phyloP scores from a whole-genome alignment of 2,329 filamentous ascomycete genomes.

The Bipolaris gigantea region DNA sequence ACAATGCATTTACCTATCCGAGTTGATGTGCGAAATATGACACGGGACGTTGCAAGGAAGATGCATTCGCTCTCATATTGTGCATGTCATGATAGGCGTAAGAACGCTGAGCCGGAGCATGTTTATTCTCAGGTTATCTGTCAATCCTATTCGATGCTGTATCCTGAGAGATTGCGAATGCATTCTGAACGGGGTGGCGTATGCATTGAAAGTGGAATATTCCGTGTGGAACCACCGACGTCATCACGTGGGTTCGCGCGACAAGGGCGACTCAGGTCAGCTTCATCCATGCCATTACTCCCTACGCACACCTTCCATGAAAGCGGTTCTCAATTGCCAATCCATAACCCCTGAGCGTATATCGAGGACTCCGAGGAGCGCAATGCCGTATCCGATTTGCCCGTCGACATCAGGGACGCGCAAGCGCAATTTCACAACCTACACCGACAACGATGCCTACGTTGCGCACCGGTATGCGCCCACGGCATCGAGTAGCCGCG shows the following conservation, averaged over 20 bases:
- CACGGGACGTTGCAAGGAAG: background rate
- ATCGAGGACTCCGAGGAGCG: background rate
- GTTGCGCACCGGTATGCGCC: slow-evolving; percentile 4
- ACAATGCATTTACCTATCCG: background rate
- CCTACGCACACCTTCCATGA: background rate
- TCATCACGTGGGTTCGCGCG: slow-evolving; percentile 16
- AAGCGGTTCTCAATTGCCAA: background rate
- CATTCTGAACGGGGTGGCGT: background rate
- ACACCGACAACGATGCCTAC: slow-evolving; percentile 10
- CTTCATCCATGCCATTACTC: slow-evolving; percentile 6
- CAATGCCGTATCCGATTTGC: background rate
- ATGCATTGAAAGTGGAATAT: background rate
- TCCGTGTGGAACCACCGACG: background rate
- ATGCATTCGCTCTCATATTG: background rate
- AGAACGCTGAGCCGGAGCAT: background rate
- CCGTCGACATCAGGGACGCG: slow-evolving; percentile 9
- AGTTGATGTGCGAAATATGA: background rate
- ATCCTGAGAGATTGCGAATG: too few relatives aligned
- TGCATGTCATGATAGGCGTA: background rate
- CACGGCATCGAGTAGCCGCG: slow-evolving; percentile 10
- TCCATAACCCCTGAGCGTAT: too few relatives aligned
- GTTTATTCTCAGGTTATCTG: background rate
- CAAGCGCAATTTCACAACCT: slow-evolving; percentile 28
- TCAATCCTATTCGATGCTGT: background rate
- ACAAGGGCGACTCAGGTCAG: slow-evolving; percentile 2